Percentiles rank a stretch among this genome's conserved stretches.
Evolutionary conservation across 2,329 filamentous ascomycete genomes (phyloP).

Genomic region (Phialemoniopsis sp.): DNA sequence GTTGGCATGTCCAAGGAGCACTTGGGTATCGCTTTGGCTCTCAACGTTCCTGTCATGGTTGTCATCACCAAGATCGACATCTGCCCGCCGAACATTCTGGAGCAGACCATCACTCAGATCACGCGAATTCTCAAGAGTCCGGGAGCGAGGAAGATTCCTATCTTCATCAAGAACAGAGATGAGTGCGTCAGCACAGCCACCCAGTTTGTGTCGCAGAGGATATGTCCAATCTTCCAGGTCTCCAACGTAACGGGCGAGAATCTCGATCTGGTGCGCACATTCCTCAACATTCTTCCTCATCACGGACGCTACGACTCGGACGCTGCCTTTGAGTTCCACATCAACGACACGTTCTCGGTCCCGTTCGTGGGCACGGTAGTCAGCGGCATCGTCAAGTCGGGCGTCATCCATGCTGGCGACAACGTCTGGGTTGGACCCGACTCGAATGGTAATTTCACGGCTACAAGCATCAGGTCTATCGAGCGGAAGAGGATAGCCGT

Average conservation of each 20-base stretch:
- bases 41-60: slow-evolving; percentile 98
- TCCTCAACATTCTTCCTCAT: slow-evolving; percentile 92
- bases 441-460: slow-evolving; percentile 81
- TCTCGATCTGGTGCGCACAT: slow-evolving; percentile 84
- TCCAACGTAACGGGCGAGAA: slow-evolving; percentile 95
- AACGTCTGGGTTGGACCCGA: slow-evolving; percentile 86
- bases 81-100: slow-evolving; percentile 89
- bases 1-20: slow-evolving; percentile 99
- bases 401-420: slow-evolving; percentile 88
- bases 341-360: slow-evolving; percentile 98
- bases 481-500: slow-evolving; percentile 91
- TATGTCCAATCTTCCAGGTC: slow-evolving; percentile 96
- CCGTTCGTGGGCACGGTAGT: slow-evolving; percentile 96
- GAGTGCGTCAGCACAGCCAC: slow-evolving; percentile 93
- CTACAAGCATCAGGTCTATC: slow-evolving; percentile 85
- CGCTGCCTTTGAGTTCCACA: slow-evolving; percentile 87
- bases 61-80: slow-evolving; percentile 98
- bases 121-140: slow-evolving; percentile 91
- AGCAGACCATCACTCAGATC: slow-evolving; percentile 89
- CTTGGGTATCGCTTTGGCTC: slow-evolving; percentile 84
- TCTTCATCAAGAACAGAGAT: slow-evolving; percentile 88
- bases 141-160: slow-evolving; percentile 89
- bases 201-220: slow-evolving; percentile 91
- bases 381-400: slow-evolving; percentile 84
- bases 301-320: slow-evolving; percentile 88